Evolutionary conservation across 257 asterid genomes (phyloP), one percentile per base, ranked within the genome.

Genomic region (Prunella vulgaris): DNA sequence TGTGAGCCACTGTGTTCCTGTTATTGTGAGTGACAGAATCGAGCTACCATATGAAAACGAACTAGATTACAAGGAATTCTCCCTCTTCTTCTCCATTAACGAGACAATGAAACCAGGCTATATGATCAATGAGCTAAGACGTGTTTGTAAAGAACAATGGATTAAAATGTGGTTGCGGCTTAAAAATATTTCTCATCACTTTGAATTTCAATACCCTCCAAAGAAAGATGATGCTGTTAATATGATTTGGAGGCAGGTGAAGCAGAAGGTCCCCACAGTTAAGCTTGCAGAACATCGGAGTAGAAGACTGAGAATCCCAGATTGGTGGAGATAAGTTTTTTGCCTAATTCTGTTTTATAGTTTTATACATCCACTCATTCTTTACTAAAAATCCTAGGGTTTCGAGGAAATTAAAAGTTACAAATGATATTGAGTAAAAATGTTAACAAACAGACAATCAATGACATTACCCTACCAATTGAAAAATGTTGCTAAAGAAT

Each of bases 181-280:
- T 7, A 93, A 86, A 68, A 77, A 64, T 71, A 63, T 93, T 27
- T 70, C 95, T 17, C 93, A 80, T 70, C 98, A 90, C 82, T 93
- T 88, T 24, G 98, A 93, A 64, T 93, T 78, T 63, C 90, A 92
- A 74, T 84, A 84, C 71, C 97, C 98, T 30, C 91, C 97, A 5
- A 83, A 68, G 74, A 85, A 84, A 15, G 97, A 81, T 2, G 96
- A 93, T 30, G 97, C 96, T 0, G 96, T 90, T 7, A 85, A 83
- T 76, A 93, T 93, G 98, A 82, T 93, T 46, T 88, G 98, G 98
- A 87, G 94, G 63, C 94, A 93, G 81, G 92, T 90, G 53, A 83
- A 78, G 77, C 83, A 85, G 72, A 93, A 90, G 80, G 81, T 90
- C 53, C 96, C 94, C 0, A 67, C 66, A 2, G 84, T 82, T 42